A percentile compares a stretch with the other conserved stretches of the same genome.
phyloP scores from a whole-genome alignment of 768 basidiomycete species.

The Termitomyces sp. region DNA sequence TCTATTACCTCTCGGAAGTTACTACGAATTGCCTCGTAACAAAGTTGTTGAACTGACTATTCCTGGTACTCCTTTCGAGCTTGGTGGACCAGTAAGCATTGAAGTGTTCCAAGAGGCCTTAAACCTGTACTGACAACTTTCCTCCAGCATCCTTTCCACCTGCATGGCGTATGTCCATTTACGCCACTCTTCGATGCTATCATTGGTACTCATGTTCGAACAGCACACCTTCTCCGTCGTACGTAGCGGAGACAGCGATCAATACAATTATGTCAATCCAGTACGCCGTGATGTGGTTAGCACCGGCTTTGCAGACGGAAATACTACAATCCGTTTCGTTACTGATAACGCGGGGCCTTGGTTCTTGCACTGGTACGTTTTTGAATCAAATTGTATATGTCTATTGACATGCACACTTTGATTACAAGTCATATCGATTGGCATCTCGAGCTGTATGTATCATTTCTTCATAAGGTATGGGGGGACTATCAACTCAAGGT shows the following conservation, averaged over 20 bases:
- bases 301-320: constrained; percentile 23
- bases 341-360: constrained; percentile 11
- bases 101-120: neutral
- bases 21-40: constrained; percentile 39
- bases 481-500: neutral
- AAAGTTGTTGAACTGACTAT: constrained; percentile 44
- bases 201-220: neutral
- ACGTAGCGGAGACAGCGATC: constrained; percentile 24
- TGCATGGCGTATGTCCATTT: constrained; percentile 7
- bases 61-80: constrained; percentile 22
- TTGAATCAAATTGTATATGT: neutral
- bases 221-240: constrained; percentile 29
- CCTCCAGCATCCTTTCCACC: constrained; percentile 12
- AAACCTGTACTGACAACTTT: neutral
- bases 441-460: constrained; percentile 31
- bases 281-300: constrained; percentile 48
- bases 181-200: neutral
- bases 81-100: constrained; percentile 25
- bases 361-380: constrained; percentile 21
- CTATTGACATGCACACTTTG: neutral
- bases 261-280: constrained; percentile 20
- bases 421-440: constrained; percentile 29
- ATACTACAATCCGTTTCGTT: constrained; percentile 29
- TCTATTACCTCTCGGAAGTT: constrained; percentile 33
- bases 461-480: neutral